phyloP scores from a whole-genome alignment of 768 basidiomycete species.

The Tephrocybe sp. region DNA sequence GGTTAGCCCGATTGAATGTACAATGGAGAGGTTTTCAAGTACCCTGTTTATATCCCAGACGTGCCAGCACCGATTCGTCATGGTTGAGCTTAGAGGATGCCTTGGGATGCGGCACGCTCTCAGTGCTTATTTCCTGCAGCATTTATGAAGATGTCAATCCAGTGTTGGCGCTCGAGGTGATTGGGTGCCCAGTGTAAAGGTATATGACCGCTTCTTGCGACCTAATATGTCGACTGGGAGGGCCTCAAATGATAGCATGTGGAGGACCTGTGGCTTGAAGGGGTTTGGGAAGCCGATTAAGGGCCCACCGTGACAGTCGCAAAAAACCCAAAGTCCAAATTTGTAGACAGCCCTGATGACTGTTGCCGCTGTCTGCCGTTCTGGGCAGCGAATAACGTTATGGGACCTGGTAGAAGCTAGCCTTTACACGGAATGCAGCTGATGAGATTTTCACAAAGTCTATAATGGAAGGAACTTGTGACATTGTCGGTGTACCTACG shows the following conservation, averaged over 20 bases:
- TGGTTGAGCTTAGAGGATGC: slow-evolving; percentile 3
- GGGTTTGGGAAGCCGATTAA: slow-evolving; percentile 13
- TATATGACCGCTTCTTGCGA: slow-evolving; percentile 1
- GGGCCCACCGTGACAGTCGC: slow-evolving; percentile 2
- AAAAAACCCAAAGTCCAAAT: not conserved
- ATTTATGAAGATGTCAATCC: slow-evolving; percentile 3
- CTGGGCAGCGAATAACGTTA: slow-evolving; percentile 4
- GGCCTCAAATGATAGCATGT: slow-evolving; percentile 7
- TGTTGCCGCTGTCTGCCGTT: not conserved
- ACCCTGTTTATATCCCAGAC: slow-evolving; percentile 22
- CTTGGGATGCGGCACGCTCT: not conserved
- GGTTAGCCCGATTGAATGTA: not conserved
- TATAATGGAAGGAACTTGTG: not conserved
- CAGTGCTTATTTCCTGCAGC: slow-evolving; percentile 11
- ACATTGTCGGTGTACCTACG: not conserved
- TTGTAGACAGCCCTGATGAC: not conserved
- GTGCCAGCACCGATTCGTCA: slow-evolving; percentile 20
- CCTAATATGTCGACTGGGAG: slow-evolving; percentile 7
- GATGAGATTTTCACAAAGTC: not conserved
- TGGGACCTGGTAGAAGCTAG: not conserved
- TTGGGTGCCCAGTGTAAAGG: not conserved
- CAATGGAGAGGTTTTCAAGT: not conserved
- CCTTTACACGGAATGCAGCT: not conserved
- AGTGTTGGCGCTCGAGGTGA: not conserved
- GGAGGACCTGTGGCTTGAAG: slow-evolving; percentile 10